Evolutionary conservation across 2,329 filamentous ascomycete genomes (phyloP).

Genomic region (Phialemonium atrogriseum): DNA sequence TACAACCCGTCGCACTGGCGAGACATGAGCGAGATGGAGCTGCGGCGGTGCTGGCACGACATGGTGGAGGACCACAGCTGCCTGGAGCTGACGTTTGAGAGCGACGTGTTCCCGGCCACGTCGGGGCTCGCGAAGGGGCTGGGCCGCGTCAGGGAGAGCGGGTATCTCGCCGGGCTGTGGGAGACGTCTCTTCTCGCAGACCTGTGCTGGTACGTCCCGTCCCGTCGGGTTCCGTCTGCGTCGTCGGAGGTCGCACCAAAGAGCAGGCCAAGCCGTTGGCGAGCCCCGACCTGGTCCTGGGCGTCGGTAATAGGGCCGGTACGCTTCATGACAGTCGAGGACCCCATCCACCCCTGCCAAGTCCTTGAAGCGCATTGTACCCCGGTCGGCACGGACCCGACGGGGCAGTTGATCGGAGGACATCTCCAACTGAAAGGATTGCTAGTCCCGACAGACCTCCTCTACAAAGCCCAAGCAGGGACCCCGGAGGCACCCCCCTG

Average conservation of each 20-base stretch:
- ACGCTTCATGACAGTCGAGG: fast-evolving
- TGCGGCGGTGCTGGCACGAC: constrained; percentile 2
- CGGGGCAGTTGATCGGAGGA: constrained; percentile 7
- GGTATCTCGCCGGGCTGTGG: constrained; percentile 3
- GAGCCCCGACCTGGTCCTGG: constrained; percentile 13
- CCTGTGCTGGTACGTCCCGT: constrained; percentile 6
- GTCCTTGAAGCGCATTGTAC: constrained; percentile 4
- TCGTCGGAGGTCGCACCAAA: neutral
- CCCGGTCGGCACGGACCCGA: constrained; percentile 4
- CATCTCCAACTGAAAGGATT: constrained; percentile 5
- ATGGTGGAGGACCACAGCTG: constrained; percentile 9
- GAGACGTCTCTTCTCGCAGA: constrained; percentile 1
- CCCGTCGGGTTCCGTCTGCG: neutral
- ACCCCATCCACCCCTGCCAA: neutral
- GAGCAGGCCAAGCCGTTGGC: constrained; percentile 6
- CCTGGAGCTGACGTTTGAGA: constrained; percentile 5
- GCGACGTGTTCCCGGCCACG: constrained; percentile 10
- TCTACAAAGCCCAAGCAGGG: neutral
- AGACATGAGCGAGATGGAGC: neutral
- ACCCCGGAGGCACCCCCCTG: neutral
- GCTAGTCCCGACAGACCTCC: constrained; percentile 6
- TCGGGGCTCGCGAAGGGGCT: constrained; percentile 7
- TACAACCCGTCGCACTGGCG: neutral
- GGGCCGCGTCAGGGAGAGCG: neutral
- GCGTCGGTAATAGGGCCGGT: constrained; percentile 7